Base-by-base conservation (phyloP, 371 early-diverging fungal genomes). In the Mortierella sp. region DNA sequence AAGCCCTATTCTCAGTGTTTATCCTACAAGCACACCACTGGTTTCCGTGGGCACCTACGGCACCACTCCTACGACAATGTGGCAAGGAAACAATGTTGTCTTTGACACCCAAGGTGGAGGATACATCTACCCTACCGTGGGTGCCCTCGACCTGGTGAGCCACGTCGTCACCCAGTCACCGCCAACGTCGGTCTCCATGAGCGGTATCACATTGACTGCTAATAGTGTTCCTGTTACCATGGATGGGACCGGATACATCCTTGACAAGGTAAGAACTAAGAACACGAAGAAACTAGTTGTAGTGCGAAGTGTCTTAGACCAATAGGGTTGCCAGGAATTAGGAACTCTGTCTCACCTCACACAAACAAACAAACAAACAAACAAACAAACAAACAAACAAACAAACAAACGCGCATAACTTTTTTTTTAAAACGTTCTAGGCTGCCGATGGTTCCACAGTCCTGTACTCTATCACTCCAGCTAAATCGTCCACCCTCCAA, bases 381-480 rank as follows among this genome's bases (percentile, higher is more conserved):
- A 11, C 63, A 4, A 35, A 63, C 63, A 18, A 4, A 4, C 12
- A 63, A 58, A 32, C 60, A n/a, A 58, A 58, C 7, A 29, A n/a
- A n/a, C n/a, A n/a, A n/a, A 14, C 63, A 60, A 35, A 18, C 18
- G 0, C 14, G 35, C 35, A 16, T 32, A 18, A 16, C 35, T 18
- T 7, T 18, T 18, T n/a, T 55, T 55, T n/a, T n/a, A 55, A 35
- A 14, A 18, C 38, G 63, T 35, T 63, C 44, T 35, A 75, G 75
- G 71, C 71, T 10, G 41, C 77, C 11, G 77, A 76, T 76, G 77
- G 77, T 24, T 44, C 58, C 51, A 71, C 71, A 32, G 55, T 27
- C 10, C 12, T 76, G 16, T 76, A 76, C 35, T 44, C 70, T 11
- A 76, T 76, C 71, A 76, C 51, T n/a, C 77, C 77, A 7, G 18